Conservation (phyloP, 352 stramenopile species). For the Globisporangium lucens region DNA sequence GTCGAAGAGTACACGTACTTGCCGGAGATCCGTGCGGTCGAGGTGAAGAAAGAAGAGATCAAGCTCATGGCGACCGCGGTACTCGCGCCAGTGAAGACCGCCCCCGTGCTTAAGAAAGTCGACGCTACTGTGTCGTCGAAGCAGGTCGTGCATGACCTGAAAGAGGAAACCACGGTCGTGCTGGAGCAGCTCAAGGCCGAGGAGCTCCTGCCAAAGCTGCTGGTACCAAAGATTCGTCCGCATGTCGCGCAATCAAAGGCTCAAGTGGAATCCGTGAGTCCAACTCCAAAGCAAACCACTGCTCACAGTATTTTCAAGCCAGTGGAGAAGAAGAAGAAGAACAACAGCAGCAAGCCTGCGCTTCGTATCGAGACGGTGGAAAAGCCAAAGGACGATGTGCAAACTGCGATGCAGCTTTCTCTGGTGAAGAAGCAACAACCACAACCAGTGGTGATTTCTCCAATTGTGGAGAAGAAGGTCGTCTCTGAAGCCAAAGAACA, state of each 20-base stretch:
- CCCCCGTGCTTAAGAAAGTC: conserved; percentile 4
- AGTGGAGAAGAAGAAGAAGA: conserved; percentile 9
- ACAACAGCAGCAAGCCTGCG: conserved; percentile 1
- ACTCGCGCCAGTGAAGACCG: not conserved
- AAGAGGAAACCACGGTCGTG: conserved; percentile 8
- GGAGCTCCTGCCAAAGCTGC: conserved; percentile 6
- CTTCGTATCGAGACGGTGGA: conserved; percentile 7
- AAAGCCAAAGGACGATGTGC: not conserved
- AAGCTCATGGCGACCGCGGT: not conserved
- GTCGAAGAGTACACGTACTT: conserved; percentile 13
- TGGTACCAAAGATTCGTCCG: not conserved
- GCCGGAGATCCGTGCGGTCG: not conserved
- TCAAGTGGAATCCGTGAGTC: not conserved
- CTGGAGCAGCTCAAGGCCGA: conserved; percentile 12
- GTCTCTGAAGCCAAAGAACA: not conserved
- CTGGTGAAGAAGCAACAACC: not conserved
- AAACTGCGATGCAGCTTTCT: not conserved
- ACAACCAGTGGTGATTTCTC: not conserved
- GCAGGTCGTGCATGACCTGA: conserved; percentile 7
- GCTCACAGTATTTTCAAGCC: not conserved
- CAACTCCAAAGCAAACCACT: not conserved
- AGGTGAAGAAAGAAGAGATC: conserved; percentile 4
- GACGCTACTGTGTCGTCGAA: not conserved
- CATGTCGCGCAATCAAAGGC: not conserved
- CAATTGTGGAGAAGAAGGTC: conserved; percentile 3